Conservation (phyloP, 2,329 filamentous ascomycete genomes). For the Cladophialophora psammophila region DNA sequence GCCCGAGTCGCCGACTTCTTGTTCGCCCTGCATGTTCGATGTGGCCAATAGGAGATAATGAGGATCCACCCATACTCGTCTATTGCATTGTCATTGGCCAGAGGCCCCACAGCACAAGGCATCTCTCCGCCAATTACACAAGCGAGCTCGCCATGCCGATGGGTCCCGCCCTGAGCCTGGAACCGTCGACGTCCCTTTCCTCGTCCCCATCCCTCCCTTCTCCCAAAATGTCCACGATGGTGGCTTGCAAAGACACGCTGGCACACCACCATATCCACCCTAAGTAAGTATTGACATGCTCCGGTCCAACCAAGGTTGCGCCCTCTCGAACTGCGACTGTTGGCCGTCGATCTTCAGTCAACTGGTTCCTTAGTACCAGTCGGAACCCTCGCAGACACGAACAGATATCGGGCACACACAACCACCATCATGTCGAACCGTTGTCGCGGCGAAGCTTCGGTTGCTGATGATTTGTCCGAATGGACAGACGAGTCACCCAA, state of each 20-base stretch:
- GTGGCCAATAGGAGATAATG: background rate
- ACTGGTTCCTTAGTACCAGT: background rate
- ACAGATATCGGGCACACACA: background rate
- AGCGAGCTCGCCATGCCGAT: background rate
- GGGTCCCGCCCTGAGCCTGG: background rate
- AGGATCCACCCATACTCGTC: background rate
- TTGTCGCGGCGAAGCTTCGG: background rate
- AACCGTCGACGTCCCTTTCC: background rate
- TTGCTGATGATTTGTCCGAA: background rate
- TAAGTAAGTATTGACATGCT: background rate
- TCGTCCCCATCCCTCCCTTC: background rate
- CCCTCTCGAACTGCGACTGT: background rate
- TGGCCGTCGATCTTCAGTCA: background rate
- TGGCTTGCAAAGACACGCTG: slow-evolving; percentile 16
- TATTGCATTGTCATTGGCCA: background rate
- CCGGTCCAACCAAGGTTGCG: background rate
- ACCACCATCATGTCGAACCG: background rate
- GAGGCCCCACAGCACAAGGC: background rate
- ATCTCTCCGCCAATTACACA: background rate
- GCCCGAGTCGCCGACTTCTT: background rate
- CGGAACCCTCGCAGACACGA: background rate
- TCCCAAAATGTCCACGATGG: background rate
- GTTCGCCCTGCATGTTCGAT: background rate
- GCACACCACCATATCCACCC: background rate
- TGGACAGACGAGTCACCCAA: background rate